Conservation (phyloP, 2,329 filamentous ascomycete genomes). For the Clarireedia monteithiana region DNA sequence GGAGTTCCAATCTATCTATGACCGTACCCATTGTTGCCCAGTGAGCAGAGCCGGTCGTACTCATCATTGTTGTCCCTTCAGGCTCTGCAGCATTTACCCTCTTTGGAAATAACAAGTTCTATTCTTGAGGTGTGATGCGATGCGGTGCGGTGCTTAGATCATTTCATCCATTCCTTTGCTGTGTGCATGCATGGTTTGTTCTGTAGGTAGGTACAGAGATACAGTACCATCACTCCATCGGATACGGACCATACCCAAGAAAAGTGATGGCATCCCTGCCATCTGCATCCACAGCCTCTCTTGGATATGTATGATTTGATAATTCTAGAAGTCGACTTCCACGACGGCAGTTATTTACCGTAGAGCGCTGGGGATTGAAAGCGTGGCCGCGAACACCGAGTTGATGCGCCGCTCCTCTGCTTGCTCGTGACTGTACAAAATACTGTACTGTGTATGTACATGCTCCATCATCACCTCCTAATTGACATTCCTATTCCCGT, state of each 20-base stretch:
- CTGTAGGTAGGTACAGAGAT: too few species aligned
- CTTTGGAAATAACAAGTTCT: background rate
- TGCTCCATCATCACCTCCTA: too few species aligned
- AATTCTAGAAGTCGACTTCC: background rate
- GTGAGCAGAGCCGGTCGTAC: background rate
- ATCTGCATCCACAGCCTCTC: background rate
- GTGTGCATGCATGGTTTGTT: too few species aligned
- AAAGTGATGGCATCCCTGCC: too few species aligned
- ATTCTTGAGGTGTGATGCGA: background rate
- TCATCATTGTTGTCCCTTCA: background rate
- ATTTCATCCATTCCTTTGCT: too few species aligned
- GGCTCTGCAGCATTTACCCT: background rate
- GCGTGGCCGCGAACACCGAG: background rate
- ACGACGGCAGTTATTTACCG: background rate
- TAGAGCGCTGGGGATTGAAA: background rate
- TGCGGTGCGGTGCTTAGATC: background rate
- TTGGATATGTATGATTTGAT: background rate
- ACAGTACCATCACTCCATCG: too few species aligned
- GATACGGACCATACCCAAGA: too few species aligned
- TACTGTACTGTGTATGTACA: too few species aligned
- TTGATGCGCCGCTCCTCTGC: too few species aligned
- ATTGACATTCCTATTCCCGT: too few species aligned
- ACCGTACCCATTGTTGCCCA: slow-evolving; percentile 1
- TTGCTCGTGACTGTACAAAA: too few species aligned
- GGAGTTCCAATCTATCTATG: background rate